Percentiles rank a stretch among this genome's conserved stretches.
phyloP scores from a whole-genome alignment of 2,329 filamentous ascomycete species.

The Penicillium sp. region DNA sequence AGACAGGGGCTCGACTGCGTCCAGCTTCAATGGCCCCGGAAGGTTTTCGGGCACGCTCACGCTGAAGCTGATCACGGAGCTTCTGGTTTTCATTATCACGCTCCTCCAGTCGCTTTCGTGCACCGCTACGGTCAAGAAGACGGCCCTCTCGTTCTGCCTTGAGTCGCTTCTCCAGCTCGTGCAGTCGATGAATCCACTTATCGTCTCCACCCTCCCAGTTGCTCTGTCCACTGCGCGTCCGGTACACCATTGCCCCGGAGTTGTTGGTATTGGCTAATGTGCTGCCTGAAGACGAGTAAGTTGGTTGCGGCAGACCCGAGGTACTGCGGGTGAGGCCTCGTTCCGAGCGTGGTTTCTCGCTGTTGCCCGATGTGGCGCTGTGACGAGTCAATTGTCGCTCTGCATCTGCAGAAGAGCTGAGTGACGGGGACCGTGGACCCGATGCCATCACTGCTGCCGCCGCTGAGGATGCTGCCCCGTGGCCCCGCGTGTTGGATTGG shows the following conservation, averaged over 20 bases:
- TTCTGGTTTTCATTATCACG: slow-evolving; percentile 72
- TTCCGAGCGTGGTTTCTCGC: slow-evolving; percentile 28
- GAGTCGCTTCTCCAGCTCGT: slow-evolving; percentile 83
- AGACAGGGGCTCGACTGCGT: slow-evolving; percentile 15
- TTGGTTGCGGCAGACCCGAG: slow-evolving; percentile 36
- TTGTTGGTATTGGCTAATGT: slow-evolving; percentile 28
- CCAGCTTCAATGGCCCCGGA: slow-evolving; percentile 24
- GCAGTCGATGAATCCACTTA: slow-evolving; percentile 79
- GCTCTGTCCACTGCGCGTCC: slow-evolving; percentile 22
- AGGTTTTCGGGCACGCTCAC: slow-evolving; percentile 49
- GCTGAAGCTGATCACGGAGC: slow-evolving; percentile 63
- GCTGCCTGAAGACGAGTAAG: slow-evolving; percentile 33
- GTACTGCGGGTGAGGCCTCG: slow-evolving; percentile 31
- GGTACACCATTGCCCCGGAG: slow-evolving; percentile 26
- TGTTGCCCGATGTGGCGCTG: slow-evolving; percentile 52
- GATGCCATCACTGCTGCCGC: slow-evolving; percentile 34
- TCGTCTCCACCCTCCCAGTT: slow-evolving; percentile 55
- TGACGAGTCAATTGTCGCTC: slow-evolving; percentile 55
- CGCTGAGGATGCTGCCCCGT: slow-evolving; percentile 45
- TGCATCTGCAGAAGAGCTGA: slow-evolving; percentile 27
- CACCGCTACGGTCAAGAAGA: slow-evolving; percentile 78
- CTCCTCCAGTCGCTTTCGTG: slow-evolving; percentile 75
- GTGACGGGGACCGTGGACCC: slow-evolving; percentile 20
- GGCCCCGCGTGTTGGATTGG: slow-evolving; percentile 61
- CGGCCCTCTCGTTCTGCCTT: slow-evolving; percentile 88